Conservation (phyloP, 1,139 yeast species). For the Zygosaccharomyces sapae region DNA sequence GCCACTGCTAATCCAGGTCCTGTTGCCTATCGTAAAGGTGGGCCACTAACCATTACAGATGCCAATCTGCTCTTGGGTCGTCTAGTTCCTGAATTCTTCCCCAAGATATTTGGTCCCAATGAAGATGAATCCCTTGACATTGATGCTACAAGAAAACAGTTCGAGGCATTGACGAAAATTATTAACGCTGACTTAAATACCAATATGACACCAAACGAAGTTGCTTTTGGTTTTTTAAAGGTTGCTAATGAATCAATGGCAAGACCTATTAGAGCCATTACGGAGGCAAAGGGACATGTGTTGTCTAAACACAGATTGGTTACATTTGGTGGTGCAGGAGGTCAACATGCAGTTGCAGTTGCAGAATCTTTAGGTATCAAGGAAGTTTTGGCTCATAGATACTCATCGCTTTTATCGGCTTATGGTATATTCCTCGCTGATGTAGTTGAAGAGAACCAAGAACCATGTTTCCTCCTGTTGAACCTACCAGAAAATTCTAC, state of each 20-base stretch:
- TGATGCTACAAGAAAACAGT: constrained; percentile 39
- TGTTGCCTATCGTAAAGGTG: constrained; percentile 54
- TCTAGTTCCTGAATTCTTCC: constrained; percentile 51
- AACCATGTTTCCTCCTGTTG: constrained; percentile 47
- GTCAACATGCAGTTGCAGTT: constrained; percentile 52
- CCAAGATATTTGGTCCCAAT: constrained; percentile 53
- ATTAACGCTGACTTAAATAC: constrained; percentile 41
- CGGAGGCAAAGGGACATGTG: constrained; percentile 51
- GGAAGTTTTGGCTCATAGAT: constrained; percentile 48
- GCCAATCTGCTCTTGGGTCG: constrained; percentile 54
- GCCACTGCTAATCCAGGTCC: constrained; percentile 63
- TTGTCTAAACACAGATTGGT: constrained; percentile 46
- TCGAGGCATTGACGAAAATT: constrained; percentile 39
- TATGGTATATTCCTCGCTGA: constrained; percentile 55
- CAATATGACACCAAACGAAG: constrained; percentile 42
- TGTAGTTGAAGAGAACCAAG: constrained; percentile 60
- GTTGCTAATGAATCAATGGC: constrained; percentile 56
- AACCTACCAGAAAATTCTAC: constrained; percentile 30
- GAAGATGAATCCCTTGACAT: constrained; percentile 49
- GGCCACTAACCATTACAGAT: constrained; percentile 57
- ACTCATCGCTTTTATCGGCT: constrained; percentile 53
- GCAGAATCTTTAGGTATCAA: constrained; percentile 46
- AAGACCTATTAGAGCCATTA: constrained; percentile 50
- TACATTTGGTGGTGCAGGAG: constrained; percentile 58
- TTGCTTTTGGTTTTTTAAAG: constrained; percentile 49